These are phyloP conservation scores for Heliamphora pulchella DNA, from an alignment of 179 eudicot species.

Conservation along the genomic window DNA sequence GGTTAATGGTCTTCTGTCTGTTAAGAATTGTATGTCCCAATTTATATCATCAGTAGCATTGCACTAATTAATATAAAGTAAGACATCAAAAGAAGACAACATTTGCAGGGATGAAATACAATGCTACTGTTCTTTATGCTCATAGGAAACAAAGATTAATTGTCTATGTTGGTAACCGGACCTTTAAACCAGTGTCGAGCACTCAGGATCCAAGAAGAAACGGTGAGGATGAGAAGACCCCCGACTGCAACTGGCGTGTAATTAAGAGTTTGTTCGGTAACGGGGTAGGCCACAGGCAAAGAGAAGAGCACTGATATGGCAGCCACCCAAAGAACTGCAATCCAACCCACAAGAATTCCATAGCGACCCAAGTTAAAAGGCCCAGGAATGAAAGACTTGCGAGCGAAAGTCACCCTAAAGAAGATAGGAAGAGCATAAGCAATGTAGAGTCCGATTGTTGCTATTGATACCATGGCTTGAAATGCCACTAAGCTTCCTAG, in stretches of 20 bases:
- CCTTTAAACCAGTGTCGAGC: constrained; percentile 86
- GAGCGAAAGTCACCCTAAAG: constrained; percentile 74
- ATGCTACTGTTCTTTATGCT: too few species aligned
- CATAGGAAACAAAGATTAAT: background rate
- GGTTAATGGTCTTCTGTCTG: too few species aligned
- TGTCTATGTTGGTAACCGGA: constrained; percentile 53
- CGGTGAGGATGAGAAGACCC: constrained; percentile 48
- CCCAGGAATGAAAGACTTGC: constrained; percentile 67
- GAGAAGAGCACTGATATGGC: constrained; percentile 71
- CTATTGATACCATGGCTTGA: constrained; percentile 90
- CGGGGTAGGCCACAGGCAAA: constrained; percentile 70
- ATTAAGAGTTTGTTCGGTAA: constrained; percentile 55
- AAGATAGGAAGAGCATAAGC: constrained; percentile 81
- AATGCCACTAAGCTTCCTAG: constrained; percentile 93
- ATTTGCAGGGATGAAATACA: too few species aligned
- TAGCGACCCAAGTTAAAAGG: constrained; percentile 76
- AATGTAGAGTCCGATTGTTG: constrained; percentile 86
- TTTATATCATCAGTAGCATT: too few species aligned
- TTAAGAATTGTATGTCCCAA: too few species aligned
- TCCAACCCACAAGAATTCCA: constrained; percentile 72
- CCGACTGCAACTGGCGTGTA: constrained; percentile 93
- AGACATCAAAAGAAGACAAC: too few species aligned
- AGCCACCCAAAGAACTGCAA: constrained; percentile 72
- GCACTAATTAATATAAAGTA: too few species aligned
- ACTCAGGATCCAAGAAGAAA: constrained; percentile 54